Percentiles rank a stretch among this genome's conserved stretches.
Conservation (phyloP, 495 filamentous ascomycete species). For the Aspergillus taichungensis region DNA sequence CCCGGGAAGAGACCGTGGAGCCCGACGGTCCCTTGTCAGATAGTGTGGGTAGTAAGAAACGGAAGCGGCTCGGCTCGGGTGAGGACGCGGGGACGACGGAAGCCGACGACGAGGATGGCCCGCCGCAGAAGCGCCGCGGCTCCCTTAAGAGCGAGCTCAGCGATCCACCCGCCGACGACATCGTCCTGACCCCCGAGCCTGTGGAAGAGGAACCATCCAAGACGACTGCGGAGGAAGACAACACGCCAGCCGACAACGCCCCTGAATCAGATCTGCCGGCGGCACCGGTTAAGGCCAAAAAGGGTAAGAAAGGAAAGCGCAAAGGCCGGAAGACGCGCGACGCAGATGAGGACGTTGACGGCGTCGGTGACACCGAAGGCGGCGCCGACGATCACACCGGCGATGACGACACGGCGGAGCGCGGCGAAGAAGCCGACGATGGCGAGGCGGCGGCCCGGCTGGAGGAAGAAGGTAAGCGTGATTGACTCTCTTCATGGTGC, state of each 20-base stretch:
- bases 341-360: conserved; percentile 28
- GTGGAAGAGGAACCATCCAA: conserved; percentile 27
- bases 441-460: conserved; percentile 28
- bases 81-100: conserved; percentile 32
- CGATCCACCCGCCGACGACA: conserved; percentile 28
- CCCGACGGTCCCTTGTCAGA: conserved; percentile 28
- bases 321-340: conserved; percentile 34
- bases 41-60: conserved; percentile 34
- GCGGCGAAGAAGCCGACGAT: conserved; percentile 33
- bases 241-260: conserved; percentile 28
- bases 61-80: conserved; percentile 37
- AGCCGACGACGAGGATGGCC: conserved; percentile 35
- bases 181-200: conserved; percentile 22
- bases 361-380: conserved; percentile 16
- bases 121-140: conserved; percentile 34
- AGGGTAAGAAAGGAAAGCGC: conserved; percentile 37
- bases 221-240: conserved; percentile 20
- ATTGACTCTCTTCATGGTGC: neutral
- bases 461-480: conserved; percentile 63
- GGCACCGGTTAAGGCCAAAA: conserved; percentile 24
- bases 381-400: conserved; percentile 26
- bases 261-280: conserved; percentile 28
- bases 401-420: conserved; percentile 40
- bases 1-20: conserved; percentile 17
- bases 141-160: conserved; percentile 38